Evolutionary conservation across 345 rosid genomes (phyloP), one percentile per base, ranked within the genome.

Genomic region (Odontarrhena argentea): DNA sequence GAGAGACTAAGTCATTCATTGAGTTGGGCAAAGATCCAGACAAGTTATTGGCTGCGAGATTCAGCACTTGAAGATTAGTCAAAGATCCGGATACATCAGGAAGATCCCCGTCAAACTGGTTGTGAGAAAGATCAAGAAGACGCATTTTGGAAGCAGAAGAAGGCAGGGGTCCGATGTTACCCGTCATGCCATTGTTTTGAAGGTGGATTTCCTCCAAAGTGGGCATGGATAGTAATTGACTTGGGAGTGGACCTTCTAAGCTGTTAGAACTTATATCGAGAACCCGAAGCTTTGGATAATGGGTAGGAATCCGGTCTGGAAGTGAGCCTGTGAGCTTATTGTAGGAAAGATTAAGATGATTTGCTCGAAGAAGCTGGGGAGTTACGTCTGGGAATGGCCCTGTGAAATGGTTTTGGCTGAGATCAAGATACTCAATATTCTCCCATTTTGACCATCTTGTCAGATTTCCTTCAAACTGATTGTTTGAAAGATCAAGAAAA

Each of bases 21-120:
- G 97, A 87, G 72, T 82, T 71, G n/a, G 99, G 97, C 45, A 94
- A 74, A 42, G 92, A 88, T 51, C 99, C 96, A 43, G 96, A 85
- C 38, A 94, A 75, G 70, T 88, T 85, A 75, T 94, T 94, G 22
- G 81, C 87, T 34, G 91, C 95, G 63, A 94, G 81, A 77, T 80
- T 76, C 70, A 94, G 91, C 74, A 73, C 75, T 80, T 80, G 87
- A 69, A 94, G 89, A 75, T 80, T 80, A 44, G 79, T 54, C 50
- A 88, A 83, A 22, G 88, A 86, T 30, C 81, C 96, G 43, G 91
- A 73, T 45, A 75, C 81, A 67, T 74, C 82, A n/a, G 95, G 96
- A 75, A 90, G 86, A 71, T 83, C 77, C 12, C 95, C 96, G 34
- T 69, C 77, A 58, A 94, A 76, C 53, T 24, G 84, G 70, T 91